Evolutionary conservation across 345 rosid species (phyloP).

Genomic region (Hypericum androsaemum): DNA sequence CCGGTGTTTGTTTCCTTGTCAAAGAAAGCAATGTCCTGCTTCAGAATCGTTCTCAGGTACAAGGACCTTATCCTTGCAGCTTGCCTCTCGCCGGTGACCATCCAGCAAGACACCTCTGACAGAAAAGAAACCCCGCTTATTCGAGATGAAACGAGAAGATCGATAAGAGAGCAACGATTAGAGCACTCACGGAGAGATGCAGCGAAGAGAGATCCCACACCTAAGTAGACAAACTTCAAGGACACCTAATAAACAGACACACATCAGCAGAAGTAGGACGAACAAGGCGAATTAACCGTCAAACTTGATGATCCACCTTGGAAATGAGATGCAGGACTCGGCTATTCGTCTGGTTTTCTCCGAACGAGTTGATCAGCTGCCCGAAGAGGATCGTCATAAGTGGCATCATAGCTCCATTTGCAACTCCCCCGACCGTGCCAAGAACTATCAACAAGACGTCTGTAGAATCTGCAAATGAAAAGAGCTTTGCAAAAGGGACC

Average conservation of each 20-base stretch:
- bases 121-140: background rate
- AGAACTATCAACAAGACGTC: conserved; percentile 46
- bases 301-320: conserved; percentile 1
- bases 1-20: conserved; percentile 15
- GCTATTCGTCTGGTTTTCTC: background rate
- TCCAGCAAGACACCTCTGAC: conserved; percentile 20
- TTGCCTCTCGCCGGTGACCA: conserved; percentile 12
- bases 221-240: conserved; percentile 10
- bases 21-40: conserved; percentile 16
- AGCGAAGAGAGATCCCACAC: conserved; percentile 5
- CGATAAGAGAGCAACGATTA: background rate
- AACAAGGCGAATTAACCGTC: background rate
- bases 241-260: conserved; percentile 9
- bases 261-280: background rate
- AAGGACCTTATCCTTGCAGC: conserved; percentile 13
- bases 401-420: conserved; percentile 52
- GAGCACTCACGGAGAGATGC: conserved; percentile 20
- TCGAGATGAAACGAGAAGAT: background rate
- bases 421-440: conserved; percentile 50
- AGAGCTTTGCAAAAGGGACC: conserved; percentile 37
- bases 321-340: conserved; percentile 11
- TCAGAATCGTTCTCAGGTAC: conserved; percentile 12
- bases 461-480: conserved; percentile 50
- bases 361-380: conserved; percentile 23
- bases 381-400: conserved; percentile 56